Evolutionary conservation across 1,284 basidiomycete genomes (phyloP), one percentile per base, ranked within the genome.

Genomic region (Moniliella sp.): DNA sequence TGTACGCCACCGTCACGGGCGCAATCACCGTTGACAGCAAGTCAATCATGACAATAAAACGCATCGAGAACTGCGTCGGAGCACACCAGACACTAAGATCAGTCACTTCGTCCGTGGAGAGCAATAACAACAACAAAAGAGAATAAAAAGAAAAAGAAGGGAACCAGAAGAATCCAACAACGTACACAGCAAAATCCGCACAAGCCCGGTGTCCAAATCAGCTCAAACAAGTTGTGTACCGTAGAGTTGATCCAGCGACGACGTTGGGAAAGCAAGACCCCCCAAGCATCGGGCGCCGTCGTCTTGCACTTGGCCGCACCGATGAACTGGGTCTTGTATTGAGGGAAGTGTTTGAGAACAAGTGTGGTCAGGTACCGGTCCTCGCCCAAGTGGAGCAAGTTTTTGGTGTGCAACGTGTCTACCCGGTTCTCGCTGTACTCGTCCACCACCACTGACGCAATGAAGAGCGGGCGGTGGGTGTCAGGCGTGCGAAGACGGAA

Each of bases 221-320:
- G 69, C 61, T 94, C 88, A 31, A 75, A 79, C 40, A 97, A 66
- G 62, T 99, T 97, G 67, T 99, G 88, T 18, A 97, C 75, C 0
- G 88, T 99, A 21, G 84, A 94, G 66, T 97, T 97, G 66, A 97
- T 99, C 91, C 91, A 97, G 51, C 84, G 77, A 66, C 86, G 78
- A 66, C 86, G 75, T 62, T 99, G 88, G 7, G 83, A 91, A n/a
- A 97, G 67, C 43, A 97, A 64, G 28, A 99, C 76, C 57, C 76
- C 76, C 81, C 83, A 93, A 48, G 81, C 77, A 69, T 80, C 1
- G 3, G 60, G 60, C 4, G 59, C 60, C 2, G 54, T 43, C 12
- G 63, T 64, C 43, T 45, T 41, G 3, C 86, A 84, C 57, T 82
- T 76, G 1, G 84, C 84, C 57, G 94, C 86, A 11, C 79, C 73